Evolutionary conservation across 495 filamentous ascomycete species (phyloP), one percentile per base, ranked within the genome.

Genomic region (Hypoxylon cercidicola): DNA sequence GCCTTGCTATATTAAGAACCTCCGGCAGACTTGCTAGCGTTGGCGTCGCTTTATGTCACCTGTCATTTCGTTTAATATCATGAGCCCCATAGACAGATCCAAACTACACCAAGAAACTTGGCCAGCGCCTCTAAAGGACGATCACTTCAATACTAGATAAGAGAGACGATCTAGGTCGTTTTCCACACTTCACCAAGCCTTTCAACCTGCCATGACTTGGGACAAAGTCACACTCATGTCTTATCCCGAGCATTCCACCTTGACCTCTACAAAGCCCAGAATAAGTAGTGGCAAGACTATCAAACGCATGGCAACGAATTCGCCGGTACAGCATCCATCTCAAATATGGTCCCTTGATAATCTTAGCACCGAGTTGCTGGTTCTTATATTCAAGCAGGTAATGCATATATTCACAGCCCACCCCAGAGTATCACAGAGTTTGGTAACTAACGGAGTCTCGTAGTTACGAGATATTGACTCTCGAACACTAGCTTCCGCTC

Each of bases 281-380:
- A 32, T n/a, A 12, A 30, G 30, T 47, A 13, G n/a, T 46, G 23
- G 32, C 18, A 48, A 48, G 13, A 8, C 35, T 18, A 19, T 34
- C 18, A 30, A 25, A 12, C 56, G 19, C n/a, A 68, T 68, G 60
- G 62, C 52, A 30, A 67, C 49, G 39, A 23, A 20, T 23, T 16
- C n/a, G n/a, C n/a, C 11, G 18, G 18, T 13, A 8, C 9, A 47
- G 25, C 18, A 25, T 50, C 18, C 53, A 48, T 4, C 10, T 19
- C 47, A 37, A 23, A 34, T 10, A 40, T 34, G 34, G 30, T 66
- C 52, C 1, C 55, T 73, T n/a, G 32, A 59, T 18, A 47, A 60
- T 25, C 68, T 76, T 18, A 74, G 68, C 46, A 63, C 67, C 8
- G 74, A 76, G 32, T 9, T 76, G 3, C 35, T 76, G 15, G 15